Conservation (phyloP, 2,329 filamentous ascomycete genomes). For the Colletotrichum noveboracense region DNA sequence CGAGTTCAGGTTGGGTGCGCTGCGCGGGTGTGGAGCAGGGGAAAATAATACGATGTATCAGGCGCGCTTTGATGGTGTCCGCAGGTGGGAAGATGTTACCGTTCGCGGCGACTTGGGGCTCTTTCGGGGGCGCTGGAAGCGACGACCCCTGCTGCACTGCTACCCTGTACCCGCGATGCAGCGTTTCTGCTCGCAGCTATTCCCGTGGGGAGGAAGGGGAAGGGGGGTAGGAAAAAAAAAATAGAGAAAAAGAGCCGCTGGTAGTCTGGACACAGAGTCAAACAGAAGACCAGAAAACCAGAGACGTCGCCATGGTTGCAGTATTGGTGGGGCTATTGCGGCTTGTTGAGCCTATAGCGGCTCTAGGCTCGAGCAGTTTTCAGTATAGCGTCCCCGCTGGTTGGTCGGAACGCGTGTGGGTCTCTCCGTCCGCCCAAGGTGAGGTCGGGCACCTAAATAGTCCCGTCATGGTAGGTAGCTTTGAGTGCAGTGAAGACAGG, state of each 20-base stretch:
- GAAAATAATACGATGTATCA: conserved; percentile 21
- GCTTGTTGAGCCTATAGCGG: neutral
- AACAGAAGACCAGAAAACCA: neutral
- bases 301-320: conserved; percentile 14
- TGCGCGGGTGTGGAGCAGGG: conserved; percentile 11
- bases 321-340: neutral
- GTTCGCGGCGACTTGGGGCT: conserved; percentile 11
- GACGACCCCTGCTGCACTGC: conserved; percentile 11
- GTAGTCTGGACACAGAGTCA: neutral
- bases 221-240: neutral
- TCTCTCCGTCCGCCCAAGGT: neutral
- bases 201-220: neutral
- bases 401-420: conserved; percentile 1
- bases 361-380: neutral
- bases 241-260: neutral
- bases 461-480: neutral
- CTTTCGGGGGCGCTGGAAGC: conserved; percentile 3
- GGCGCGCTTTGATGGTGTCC: conserved; percentile 12
- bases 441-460: neutral
- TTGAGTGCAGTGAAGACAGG: neutral
- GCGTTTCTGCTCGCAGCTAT: neutral
- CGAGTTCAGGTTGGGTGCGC: conserved; percentile 1
- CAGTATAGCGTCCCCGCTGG: neutral
- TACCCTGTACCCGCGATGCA: conserved; percentile 2
- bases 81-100: conserved; percentile 18